Evolutionary conservation across 208 protist species (phyloP).

Genomic region (Pavlovales sp.): DNA sequence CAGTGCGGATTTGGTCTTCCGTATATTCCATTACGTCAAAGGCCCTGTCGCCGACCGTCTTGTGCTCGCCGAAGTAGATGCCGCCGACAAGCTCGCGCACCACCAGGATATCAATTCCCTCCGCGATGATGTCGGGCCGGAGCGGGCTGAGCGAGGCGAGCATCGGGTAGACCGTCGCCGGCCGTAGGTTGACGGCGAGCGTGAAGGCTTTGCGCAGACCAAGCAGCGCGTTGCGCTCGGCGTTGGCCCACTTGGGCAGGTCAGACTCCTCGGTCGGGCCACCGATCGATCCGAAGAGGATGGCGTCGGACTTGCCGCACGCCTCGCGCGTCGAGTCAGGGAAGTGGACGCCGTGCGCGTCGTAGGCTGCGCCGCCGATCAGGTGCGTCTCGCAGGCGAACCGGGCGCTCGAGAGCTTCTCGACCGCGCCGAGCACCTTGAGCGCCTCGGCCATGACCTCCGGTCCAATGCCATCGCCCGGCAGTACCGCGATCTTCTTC

Average conservation of each 20-base stretch:
- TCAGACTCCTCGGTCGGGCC: slow-evolving; percentile 12
- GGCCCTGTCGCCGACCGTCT: slow-evolving; percentile 1
- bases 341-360: slow-evolving; percentile 31
- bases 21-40: slow-evolving; percentile 4
- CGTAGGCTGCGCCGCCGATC: slow-evolving; percentile 11
- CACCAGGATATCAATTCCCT: slow-evolving; percentile 28
- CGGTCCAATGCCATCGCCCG: slow-evolving; percentile 32
- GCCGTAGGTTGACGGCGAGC: slow-evolving; percentile 30
- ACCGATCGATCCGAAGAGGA: slow-evolving; percentile 35
- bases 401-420: neutral
- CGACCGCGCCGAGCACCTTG: neutral
- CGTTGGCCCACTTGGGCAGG: slow-evolving; percentile 26
- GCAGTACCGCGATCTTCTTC: slow-evolving; percentile 8
- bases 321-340: neutral
- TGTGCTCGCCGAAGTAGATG: slow-evolving; percentile 9
- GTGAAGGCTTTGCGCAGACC: slow-evolving; percentile 30
- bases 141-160: neutral
- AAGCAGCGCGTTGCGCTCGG: slow-evolving; percentile 19
- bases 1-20: neutral
- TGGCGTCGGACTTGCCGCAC: neutral
- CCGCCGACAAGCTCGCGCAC: slow-evolving; percentile 34
- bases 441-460: slow-evolving; percentile 27
- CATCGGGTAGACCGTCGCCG: slow-evolving; percentile 25
- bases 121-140: neutral
- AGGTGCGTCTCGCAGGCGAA: neutral